These are phyloP conservation scores for Penstemon eatonii DNA, from an alignment of 257 asterid genomes.

Conservation along the genomic window DNA sequence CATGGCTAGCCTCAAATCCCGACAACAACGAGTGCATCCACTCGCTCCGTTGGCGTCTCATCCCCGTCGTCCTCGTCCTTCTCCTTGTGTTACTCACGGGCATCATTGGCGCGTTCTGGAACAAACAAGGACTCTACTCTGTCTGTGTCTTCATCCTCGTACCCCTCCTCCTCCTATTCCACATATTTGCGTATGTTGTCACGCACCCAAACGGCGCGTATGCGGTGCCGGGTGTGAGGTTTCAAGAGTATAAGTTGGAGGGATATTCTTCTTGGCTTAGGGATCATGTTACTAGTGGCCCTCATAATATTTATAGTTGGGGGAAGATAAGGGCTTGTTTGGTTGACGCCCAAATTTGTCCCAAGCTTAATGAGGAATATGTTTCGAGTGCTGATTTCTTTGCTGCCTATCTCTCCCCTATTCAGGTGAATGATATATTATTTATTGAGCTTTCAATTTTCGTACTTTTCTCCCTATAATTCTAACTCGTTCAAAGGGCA, in stretches of 20 bases:
- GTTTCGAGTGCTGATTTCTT: constrained; percentile 65
- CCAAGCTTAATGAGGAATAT: constrained; percentile 49
- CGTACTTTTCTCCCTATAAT: too few species aligned
- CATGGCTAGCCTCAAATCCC: constrained; percentile 82
- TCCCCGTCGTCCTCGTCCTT: constrained; percentile 55
- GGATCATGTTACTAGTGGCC: too few species aligned
- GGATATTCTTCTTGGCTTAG: constrained; percentile 74
- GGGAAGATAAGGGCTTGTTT: constrained; percentile 74
- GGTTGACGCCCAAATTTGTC: constrained; percentile 62
- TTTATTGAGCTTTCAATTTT: too few species aligned
- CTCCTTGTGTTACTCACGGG: too few species aligned
- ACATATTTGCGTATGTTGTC: constrained; percentile 73
- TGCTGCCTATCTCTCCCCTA: constrained; percentile 73
- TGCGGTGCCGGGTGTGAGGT: constrained; percentile 50
- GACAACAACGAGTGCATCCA: constrained; percentile 82
- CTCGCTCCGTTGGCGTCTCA: constrained; percentile 93
- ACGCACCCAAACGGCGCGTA: constrained; percentile 69
- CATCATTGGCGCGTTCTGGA: constrained; percentile 78
- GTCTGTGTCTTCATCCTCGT: constrained; percentile 84
- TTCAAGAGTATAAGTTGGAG: constrained; percentile 57
- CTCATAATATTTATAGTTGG: too few species aligned
- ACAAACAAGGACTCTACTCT: constrained; percentile 70
- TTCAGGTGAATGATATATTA: constrained; percentile 47
- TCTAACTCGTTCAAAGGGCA: too few species aligned
- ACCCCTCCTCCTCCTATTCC: constrained; percentile 52